These are phyloP conservation scores for Umbelopsis sp. DNA, from an alignment of 192 early-diverging fungal genomes.

Conservation along the genomic window DNA sequence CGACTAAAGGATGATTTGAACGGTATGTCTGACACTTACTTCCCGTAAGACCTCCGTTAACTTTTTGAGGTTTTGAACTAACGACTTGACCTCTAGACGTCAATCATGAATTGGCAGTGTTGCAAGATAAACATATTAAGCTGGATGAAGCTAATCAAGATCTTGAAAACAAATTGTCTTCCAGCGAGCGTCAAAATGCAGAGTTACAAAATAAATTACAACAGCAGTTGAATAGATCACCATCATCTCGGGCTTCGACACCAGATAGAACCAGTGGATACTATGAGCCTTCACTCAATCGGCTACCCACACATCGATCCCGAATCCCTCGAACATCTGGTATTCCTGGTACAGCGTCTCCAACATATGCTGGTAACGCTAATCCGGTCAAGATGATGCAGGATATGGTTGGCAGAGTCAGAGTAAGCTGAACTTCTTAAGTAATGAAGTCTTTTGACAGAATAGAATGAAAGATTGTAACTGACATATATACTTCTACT, in stretches of 20 bases:
- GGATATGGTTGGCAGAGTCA: constrained; percentile 77
- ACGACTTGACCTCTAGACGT: constrained; percentile 37
- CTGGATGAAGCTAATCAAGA: constrained; percentile 21
- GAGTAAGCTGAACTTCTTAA: constrained; percentile 40
- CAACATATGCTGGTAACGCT: constrained; percentile 29
- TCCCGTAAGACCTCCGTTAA: neutral
- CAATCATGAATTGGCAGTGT: constrained; percentile 53
- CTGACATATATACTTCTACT: neutral
- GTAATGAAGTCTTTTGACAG: too few species aligned
- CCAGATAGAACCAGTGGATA: constrained; percentile 23
- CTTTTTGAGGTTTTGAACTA: neutral
- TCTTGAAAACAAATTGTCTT: constrained; percentile 28
- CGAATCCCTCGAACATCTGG: constrained; percentile 23
- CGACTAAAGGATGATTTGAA: constrained; percentile 76
- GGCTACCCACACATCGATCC: constrained; percentile 10
- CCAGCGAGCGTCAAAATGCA: constrained; percentile 21
- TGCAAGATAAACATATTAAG: constrained; percentile 43
- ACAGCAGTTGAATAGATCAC: constrained; percentile 12
- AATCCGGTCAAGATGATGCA: constrained; percentile 72
- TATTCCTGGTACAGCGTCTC: constrained; percentile 23
- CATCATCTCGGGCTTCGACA: constrained; percentile 23
- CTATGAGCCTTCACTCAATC: constrained; percentile 22
- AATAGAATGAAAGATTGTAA: too few species aligned
- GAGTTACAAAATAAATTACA: constrained; percentile 18
- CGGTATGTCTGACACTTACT: constrained; percentile 38